These are phyloP conservation scores for Trametes maxima DNA, from an alignment of 768 basidiomycete species.

Conservation along the genomic window DNA sequence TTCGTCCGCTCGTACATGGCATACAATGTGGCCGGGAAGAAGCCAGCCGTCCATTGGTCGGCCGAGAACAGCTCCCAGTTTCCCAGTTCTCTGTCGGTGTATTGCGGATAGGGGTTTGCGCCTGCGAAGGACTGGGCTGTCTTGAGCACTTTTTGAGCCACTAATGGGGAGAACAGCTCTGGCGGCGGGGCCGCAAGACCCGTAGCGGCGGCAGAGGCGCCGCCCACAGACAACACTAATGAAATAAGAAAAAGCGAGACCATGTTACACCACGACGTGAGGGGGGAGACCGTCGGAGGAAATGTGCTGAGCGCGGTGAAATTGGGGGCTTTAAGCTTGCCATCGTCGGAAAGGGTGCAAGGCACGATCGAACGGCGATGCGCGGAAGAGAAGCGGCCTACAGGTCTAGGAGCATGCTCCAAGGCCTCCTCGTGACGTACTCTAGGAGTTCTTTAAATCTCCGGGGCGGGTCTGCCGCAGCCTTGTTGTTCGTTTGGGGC, in stretches of 20 bases:
- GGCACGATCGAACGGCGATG: too few species aligned
- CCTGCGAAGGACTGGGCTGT: constrained; percentile 48
- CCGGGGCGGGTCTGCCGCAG: too few species aligned
- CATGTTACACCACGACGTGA: not conserved
- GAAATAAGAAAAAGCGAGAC: not conserved
- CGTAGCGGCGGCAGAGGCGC: constrained; percentile 5
- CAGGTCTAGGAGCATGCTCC: too few species aligned
- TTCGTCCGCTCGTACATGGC: constrained; percentile 55
- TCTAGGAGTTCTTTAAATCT: too few species aligned
- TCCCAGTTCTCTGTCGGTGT: constrained; percentile 52
- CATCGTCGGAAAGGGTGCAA: too few species aligned
- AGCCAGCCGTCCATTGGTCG: constrained; percentile 69
- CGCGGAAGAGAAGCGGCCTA: too few species aligned
- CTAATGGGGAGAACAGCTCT: constrained; percentile 60
- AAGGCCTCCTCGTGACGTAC: too few species aligned
- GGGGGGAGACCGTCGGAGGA: not conserved
- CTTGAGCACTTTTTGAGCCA: constrained; percentile 60
- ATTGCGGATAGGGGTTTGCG: constrained; percentile 59
- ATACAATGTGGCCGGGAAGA: constrained; percentile 64
- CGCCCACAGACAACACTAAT: not conserved
- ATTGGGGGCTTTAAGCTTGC: too few species aligned
- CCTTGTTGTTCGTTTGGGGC: too few species aligned
- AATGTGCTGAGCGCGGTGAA: not conserved
- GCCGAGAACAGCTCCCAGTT: constrained; percentile 56
- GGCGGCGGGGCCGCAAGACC: constrained; percentile 35